Conservation (phyloP, 1,284 basidiomycete genomes). For the Cryptococcus sp. region DNA sequence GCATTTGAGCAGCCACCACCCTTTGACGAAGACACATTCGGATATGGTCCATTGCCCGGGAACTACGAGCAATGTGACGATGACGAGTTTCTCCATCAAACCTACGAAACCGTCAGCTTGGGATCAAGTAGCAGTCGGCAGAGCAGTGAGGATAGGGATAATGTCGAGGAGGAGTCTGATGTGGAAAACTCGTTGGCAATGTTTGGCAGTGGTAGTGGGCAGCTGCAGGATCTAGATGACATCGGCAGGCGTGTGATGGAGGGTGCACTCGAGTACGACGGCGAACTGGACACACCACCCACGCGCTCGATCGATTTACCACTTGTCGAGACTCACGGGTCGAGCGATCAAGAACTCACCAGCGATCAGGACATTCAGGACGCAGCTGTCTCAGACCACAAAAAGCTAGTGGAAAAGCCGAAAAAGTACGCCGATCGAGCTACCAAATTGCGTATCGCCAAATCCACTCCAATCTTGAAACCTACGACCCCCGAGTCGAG, state of each 20-base stretch:
- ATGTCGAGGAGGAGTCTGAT: constrained; percentile 1
- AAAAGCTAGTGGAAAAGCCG: constrained; percentile 6
- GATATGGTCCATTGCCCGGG: constrained; percentile 32
- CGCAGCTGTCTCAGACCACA: no score
- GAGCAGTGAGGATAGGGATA: constrained; percentile 12
- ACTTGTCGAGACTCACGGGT: neutral
- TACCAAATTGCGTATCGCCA: constrained; percentile 23
- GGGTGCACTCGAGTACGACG: constrained; percentile 27
- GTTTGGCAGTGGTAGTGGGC: neutral
- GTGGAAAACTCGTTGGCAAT: constrained; percentile 5
- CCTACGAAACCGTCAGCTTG: neutral
- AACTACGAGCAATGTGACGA: constrained; percentile 39
- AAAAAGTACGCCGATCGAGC: constrained; percentile 33
- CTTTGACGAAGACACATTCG: constrained; percentile 30
- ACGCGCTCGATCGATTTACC: constrained; percentile 3
- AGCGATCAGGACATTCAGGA: no score
- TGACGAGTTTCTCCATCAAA: constrained; percentile 1
- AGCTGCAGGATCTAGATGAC: constrained; percentile 2
- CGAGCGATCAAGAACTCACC: neutral
- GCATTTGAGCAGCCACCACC: constrained; percentile 10
- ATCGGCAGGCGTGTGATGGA: constrained; percentile 14
- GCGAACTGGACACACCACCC: constrained; percentile 24
- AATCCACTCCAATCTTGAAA: constrained; percentile 25
- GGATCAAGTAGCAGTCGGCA: neutral
- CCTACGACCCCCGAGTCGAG: constrained; percentile 4